Base-by-base conservation (phyloP, 805 yeast species). In the Myxozyma lipomycoides region DNA sequence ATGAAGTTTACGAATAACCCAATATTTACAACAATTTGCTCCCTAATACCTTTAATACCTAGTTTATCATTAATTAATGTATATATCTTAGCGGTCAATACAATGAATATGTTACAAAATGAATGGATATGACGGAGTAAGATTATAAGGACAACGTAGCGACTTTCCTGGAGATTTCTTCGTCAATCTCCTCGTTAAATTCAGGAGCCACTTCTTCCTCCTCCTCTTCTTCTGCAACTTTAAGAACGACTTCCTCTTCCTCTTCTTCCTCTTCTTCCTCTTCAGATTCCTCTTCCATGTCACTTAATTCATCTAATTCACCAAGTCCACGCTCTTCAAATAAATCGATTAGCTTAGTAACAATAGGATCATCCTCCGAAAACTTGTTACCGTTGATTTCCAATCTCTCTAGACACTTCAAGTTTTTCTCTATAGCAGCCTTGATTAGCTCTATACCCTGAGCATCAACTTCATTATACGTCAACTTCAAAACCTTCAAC, bases 361-460 rank as follows among this genome's bases (percentile, higher is more conserved):
- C 68, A 19, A 76, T 72, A 52, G 81, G 84, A 38, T 86, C 81
- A 58, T 91, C 98, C 67, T 93, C 98, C 45, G 86, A 86, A 62
- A 93, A 84, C 65, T 86, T 75, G 71, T 93, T 93, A 65, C 99
- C 99, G 65, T 93, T 91, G 59, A 93, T 77, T 73, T 93, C 98
- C 59, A 93, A 74, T 7, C 64, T 46, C 64, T 78, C 73, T 65
- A 93, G 74, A 19, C 73, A 72, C 38, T 84, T 84, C 61, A 91
- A 71, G 43, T 77, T 77, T 18, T 69, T 62, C 17, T 26, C 39
- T 44, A 88, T 70, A 18, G 82, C 82, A 5, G 73, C 71, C 34
- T 74, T 75, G 49, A 93, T 70, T n/a, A 74, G 61, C 45, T 75
- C 77, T 60, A 93, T 74, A 2, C 91, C 77, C 26, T 75, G 75